A percentile compares a stretch with the other conserved stretches of the same genome.
These are phyloP conservation scores for Patellifolia procumbens DNA, from an alignment of 179 eudicot genomes.

Conservation along the genomic window DNA sequence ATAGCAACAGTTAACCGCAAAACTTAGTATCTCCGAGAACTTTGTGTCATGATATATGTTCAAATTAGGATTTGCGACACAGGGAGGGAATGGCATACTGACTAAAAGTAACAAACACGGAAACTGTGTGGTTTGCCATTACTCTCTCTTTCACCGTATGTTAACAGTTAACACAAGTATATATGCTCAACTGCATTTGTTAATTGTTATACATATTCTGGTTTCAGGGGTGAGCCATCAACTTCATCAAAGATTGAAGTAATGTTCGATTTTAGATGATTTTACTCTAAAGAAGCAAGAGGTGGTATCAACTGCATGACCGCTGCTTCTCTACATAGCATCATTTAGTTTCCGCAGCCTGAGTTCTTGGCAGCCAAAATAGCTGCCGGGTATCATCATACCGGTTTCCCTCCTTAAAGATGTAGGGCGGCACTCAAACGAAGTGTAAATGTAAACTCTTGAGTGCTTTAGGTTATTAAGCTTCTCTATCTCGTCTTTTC, in stretches of 20 bases:
- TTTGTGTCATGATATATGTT: too few species aligned
- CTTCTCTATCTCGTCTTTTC: not conserved
- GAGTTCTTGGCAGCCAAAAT: not conserved
- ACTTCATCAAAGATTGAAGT: conserved; percentile 8
- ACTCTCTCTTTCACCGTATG: too few species aligned
- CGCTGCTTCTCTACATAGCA: conserved; percentile 6
- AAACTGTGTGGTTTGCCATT: too few species aligned
- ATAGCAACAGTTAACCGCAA: too few species aligned
- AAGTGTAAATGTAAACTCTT: conserved; percentile 32
- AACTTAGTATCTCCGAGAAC: too few species aligned
- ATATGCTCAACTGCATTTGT: not conserved
- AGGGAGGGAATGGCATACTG: too few species aligned
- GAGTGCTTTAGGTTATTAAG: conserved; percentile 11
- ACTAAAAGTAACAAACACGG: too few species aligned
- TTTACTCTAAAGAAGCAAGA: conserved; percentile 6
- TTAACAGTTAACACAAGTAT: too few species aligned
- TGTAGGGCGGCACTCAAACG: conserved; percentile 20
- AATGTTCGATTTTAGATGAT: not conserved
- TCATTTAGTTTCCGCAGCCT: conserved; percentile 7
- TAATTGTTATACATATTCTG: not conserved
- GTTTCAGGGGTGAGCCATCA: conserved; percentile 28
- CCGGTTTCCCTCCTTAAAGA: not conserved
- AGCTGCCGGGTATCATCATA: conserved; percentile 3
- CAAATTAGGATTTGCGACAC: too few species aligned
- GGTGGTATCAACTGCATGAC: conserved; percentile 13